Base-by-base conservation (phyloP, 305 asterid genomes). In the Andrographis paniculata region DNA sequence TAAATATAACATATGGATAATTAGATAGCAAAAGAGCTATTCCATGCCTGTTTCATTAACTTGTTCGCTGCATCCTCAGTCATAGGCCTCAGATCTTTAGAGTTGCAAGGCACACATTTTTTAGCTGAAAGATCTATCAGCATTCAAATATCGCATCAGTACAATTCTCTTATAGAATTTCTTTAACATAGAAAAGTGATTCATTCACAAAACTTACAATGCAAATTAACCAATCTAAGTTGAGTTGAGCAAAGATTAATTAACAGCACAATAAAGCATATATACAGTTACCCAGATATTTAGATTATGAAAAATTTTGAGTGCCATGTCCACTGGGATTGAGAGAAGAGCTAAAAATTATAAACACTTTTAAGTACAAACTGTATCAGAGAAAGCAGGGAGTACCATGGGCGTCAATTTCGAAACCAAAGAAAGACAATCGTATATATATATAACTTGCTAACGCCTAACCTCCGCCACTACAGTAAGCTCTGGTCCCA, bases 41-140 rank as follows among this genome's bases (percentile, higher is more conserved):
- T n/a, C 17, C 61, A 60, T 68, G 69, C 97, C 85, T 75, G 69
- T 48, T 58, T 46, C 51, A 78, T 60, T 75, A 89, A 64, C 35
- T 56, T 44, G 52, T 66, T 64, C 58, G 95, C 95, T 27, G 91
- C 84, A 48, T 71, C 94, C 62, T 80, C 88, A 53, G 80, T 72
- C 95, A 89, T 85, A 50, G 94, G 73, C 72, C 77, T 77, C 66
- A 89, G 55, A 50, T 82, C 95, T 65, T 78, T 79, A 48, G 82
- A 42, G 58, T 62, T 67, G 69, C 91, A 85, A 56, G 95, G 84
- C 43, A 82, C 94, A 58, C 98, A 89, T 71, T 79, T 85, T 74
- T 89, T 89, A 49, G 62, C 65, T 24, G 93, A 73, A 68, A 89
- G 72, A 76, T 85, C 98, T 89, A 70, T 42, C 60, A 71, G 15